These are phyloP conservation scores for Schizochytrium sp. DNA, from an alignment of 108 stramenopile species.

Conservation along the genomic window DNA sequence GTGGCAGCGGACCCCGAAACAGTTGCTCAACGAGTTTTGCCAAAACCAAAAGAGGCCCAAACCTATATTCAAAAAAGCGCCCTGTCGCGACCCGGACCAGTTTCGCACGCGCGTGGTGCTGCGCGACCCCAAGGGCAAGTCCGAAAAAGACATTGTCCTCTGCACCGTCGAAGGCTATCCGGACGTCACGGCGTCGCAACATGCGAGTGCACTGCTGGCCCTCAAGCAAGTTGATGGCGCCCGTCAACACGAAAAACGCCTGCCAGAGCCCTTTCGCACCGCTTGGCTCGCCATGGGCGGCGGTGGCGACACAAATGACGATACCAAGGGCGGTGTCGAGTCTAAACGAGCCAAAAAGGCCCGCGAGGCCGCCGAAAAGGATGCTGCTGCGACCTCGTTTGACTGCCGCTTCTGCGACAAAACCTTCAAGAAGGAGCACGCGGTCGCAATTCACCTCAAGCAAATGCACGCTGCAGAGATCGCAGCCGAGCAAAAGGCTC, in stretches of 20 bases:
- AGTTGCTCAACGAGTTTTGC: slow-evolving; percentile 58
- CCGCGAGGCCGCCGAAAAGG: neutral
- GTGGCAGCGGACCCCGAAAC: slow-evolving; percentile 73
- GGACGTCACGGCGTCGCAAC: slow-evolving; percentile 69
- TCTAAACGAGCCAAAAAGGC: neutral
- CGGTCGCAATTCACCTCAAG: neutral
- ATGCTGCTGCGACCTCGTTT: neutral
- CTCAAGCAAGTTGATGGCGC: slow-evolving; percentile 63
- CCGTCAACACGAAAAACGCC: slow-evolving; percentile 73
- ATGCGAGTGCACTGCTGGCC: slow-evolving; percentile 75
- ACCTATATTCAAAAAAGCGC: slow-evolving; percentile 44
- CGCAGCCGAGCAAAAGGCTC: neutral
- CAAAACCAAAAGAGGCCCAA: slow-evolving; percentile 55
- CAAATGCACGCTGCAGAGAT: neutral
- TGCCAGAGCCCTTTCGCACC: slow-evolving; percentile 80
- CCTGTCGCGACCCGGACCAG: neutral
- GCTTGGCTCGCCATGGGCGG: slow-evolving; percentile 54
- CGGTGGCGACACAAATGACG: neutral
- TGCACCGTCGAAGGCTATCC: slow-evolving; percentile 49
- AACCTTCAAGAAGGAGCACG: neutral
- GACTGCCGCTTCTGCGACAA: neutral
- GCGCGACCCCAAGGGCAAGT: slow-evolving; percentile 56
- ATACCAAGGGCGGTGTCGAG: neutral
- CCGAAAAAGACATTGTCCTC: slow-evolving; percentile 64
- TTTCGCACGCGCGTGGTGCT: slow-evolving; percentile 56